Evolutionary conservation across 2,329 filamentous ascomycete species (phyloP).

Genomic region (Cercospora beticola): DNA sequence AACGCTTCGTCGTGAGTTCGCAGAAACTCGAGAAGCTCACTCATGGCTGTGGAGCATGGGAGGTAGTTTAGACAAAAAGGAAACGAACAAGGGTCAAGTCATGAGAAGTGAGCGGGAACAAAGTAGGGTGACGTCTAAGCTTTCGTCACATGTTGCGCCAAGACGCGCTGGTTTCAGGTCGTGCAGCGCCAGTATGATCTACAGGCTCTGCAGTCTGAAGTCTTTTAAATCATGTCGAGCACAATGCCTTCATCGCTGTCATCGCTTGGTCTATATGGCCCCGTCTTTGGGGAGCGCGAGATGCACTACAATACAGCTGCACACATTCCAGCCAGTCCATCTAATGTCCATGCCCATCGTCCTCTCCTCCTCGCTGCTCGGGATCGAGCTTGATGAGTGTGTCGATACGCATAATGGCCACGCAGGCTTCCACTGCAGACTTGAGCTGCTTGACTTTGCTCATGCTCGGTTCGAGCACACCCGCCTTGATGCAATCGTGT

Average conservation of each 20-base stretch:
- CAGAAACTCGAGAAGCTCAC: slow-evolving; percentile 62
- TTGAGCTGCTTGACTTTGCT: slow-evolving; percentile 98
- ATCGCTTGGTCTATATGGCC: slow-evolving; percentile 10
- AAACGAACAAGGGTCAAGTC: background rate
- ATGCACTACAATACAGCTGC: slow-evolving; percentile 4
- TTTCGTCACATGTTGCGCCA: slow-evolving; percentile 7
- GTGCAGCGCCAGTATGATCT: background rate
- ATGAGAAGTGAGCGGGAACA: background rate
- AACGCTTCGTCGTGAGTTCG: slow-evolving; percentile 52
- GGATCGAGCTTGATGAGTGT: slow-evolving; percentile 98
- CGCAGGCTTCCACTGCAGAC: slow-evolving; percentile 96
- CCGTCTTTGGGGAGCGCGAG: background rate
- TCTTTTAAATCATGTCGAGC: background rate
- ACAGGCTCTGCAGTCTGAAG: background rate
- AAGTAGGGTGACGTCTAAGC: slow-evolving; percentile 1
- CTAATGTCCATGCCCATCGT: slow-evolving; percentile 53
- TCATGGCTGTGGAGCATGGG: slow-evolving; percentile 20
- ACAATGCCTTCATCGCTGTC: background rate
- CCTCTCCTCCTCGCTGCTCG: slow-evolving; percentile 72
- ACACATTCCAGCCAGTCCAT: background rate
- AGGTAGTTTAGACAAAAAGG: background rate
- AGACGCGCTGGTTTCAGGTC: background rate
- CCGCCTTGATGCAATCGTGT: slow-evolving; percentile 88
- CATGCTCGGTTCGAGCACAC: slow-evolving; percentile 93
- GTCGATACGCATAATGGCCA: slow-evolving; percentile 99